A percentile compares a stretch with the other conserved stretches of the same genome.
These are phyloP conservation scores for Jasminum sambac DNA, from an alignment of 257 asterid genomes.

Conservation along the genomic window DNA sequence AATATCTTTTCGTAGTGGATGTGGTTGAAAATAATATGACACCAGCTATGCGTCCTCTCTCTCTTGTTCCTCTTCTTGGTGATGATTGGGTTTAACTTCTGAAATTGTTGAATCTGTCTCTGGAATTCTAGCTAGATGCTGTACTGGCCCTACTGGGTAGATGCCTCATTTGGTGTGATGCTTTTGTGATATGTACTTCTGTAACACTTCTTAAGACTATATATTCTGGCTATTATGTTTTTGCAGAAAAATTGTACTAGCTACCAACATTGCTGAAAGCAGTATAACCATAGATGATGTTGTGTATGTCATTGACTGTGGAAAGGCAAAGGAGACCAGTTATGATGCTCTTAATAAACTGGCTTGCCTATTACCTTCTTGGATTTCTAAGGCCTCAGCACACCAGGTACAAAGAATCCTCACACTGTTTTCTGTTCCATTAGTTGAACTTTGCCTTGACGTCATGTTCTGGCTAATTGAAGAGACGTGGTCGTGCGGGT, in stretches of 20 bases:
- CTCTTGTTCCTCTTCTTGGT: conserved; percentile 11
- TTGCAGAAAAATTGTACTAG: conserved; percentile 89
- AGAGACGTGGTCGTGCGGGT: conserved; percentile 99
- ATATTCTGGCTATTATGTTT: conserved; percentile 20
- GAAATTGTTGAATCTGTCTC: conserved; percentile 7
- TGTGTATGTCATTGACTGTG: conserved; percentile 90
- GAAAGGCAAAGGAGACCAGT: conserved; percentile 97
- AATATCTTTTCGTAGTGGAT: too few species aligned
- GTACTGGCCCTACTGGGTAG: conserved; percentile 2
- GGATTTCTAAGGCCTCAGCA: conserved; percentile 99
- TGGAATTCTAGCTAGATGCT: conserved; percentile 16
- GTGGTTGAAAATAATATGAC: not conserved
- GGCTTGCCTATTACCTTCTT: conserved; percentile 93
- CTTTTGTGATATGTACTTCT: conserved; percentile 4
- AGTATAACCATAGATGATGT: conserved; percentile 98
- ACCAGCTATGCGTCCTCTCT: conserved; percentile 3
- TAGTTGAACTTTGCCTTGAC: conserved; percentile 1
- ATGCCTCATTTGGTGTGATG: conserved; percentile 14
- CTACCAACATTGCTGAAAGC: conserved; percentile 97
- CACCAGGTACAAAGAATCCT: conserved; percentile 62
- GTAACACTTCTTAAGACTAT: not conserved
- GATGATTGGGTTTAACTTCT: conserved; percentile 7
- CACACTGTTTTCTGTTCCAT: conserved; percentile 2
- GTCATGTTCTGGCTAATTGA: conserved; percentile 29
- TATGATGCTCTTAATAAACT: conserved; percentile 96